Conservation (phyloP, 768 basidiomycete species). For the Ramaria rubella region DNA sequence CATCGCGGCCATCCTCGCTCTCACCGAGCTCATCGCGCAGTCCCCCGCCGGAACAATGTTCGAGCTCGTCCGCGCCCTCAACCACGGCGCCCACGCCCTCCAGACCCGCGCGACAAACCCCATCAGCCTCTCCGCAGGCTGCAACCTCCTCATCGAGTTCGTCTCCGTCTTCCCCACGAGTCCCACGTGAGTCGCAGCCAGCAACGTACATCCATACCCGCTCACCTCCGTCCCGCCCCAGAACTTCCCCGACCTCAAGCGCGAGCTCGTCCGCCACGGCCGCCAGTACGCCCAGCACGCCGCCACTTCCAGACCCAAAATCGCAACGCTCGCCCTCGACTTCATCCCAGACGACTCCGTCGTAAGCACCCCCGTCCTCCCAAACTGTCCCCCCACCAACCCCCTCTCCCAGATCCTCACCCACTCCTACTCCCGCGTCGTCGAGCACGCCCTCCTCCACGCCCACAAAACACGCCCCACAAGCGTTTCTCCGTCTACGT, state of each 20-base stretch:
- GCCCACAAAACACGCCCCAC: conserved; percentile 66
- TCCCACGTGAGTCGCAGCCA: too few relatives aligned
- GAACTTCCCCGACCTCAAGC: conserved; percentile 82
- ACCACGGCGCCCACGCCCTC: conserved; percentile 63
- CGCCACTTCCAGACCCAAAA: conserved; percentile 80
- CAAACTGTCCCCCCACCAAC: background rate
- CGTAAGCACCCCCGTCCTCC: conserved; percentile 36
- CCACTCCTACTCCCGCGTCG: conserved; percentile 94
- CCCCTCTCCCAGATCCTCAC: conserved; percentile 84
- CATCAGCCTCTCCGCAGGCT: conserved; percentile 83
- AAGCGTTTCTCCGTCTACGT: conserved; percentile 98
- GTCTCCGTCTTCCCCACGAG: conserved; percentile 81
- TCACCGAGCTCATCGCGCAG: conserved; percentile 73
- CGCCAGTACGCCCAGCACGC: conserved; percentile 71
- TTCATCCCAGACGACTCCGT: conserved; percentile 96
- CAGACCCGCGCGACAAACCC: conserved; percentile 62
- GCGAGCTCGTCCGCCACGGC: conserved; percentile 75
- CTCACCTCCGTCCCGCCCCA: conserved; percentile 22
- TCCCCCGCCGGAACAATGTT: conserved; percentile 89
- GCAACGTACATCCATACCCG: background rate
- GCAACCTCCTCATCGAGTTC: conserved; percentile 85
- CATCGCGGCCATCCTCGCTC: conserved; percentile 79
- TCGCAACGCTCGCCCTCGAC: conserved; percentile 79
- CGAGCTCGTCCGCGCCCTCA: conserved; percentile 81
- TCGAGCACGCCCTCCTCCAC: conserved; percentile 84